Conservation (phyloP, 2,329 filamentous ascomycete species). For the Talaromyces sp. region DNA sequence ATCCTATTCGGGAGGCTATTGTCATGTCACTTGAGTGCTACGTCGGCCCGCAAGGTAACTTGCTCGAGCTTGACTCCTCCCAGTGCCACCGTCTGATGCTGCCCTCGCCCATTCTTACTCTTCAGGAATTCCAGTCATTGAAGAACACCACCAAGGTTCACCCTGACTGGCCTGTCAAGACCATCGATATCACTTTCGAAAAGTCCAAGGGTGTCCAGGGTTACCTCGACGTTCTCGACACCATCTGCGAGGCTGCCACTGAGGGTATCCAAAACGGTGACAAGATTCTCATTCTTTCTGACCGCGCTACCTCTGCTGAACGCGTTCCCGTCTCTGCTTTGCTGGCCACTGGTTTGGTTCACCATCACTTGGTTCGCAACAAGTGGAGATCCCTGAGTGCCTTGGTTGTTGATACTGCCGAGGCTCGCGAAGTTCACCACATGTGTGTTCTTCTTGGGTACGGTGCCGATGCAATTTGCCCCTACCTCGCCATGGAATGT, state of each 20-base stretch:
- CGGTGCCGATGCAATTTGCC: slow-evolving; percentile 89
- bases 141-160: slow-evolving; percentile 70
- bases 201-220: slow-evolving; percentile 78
- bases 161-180: slow-evolving; percentile 79
- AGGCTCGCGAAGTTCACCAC: slow-evolving; percentile 95
- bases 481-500: slow-evolving; percentile 92
- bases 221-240: slow-evolving; percentile 81
- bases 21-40: slow-evolving; percentile 98
- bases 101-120: slow-evolving; percentile 81
- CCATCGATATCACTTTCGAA: slow-evolving; percentile 88
- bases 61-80: slow-evolving; percentile 85
- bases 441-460: slow-evolving; percentile 98
- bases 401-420: slow-evolving; percentile 83
- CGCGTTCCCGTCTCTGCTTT: slow-evolving; percentile 82
- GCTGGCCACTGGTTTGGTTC: slow-evolving; percentile 85
- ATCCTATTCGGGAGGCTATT: slow-evolving; percentile 93
- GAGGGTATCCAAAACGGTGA: slow-evolving; percentile 78
- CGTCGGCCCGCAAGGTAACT: slow-evolving; percentile 89
- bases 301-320: slow-evolving; percentile 76
- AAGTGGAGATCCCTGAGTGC: slow-evolving; percentile 90
- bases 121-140: slow-evolving; percentile 84
- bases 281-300: slow-evolving; percentile 83
- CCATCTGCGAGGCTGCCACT: slow-evolving; percentile 79
- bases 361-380: slow-evolving; percentile 92
- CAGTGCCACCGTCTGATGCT: slow-evolving; percentile 84